Evolutionary conservation across 306 rosid species (phyloP).

Genomic region (Inga laurina): DNA sequence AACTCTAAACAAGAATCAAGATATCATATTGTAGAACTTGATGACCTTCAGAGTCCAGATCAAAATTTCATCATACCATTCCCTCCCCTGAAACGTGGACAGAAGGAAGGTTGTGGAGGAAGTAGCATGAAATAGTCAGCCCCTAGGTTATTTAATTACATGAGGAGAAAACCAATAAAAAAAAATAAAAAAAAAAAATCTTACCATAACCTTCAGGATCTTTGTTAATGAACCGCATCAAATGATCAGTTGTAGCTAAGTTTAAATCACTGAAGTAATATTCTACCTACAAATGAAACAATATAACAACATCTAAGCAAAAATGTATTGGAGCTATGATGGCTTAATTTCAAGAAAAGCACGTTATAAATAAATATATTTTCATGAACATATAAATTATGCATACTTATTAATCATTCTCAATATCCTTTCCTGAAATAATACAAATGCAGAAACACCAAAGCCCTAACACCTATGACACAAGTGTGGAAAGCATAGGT

Average conservation of each 20-base stretch:
- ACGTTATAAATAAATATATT: conserved; percentile 10
- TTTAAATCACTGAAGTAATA: conserved; percentile 96
- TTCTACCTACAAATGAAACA: conserved; percentile 73
- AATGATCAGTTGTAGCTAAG: conserved; percentile 96
- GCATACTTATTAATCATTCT: conserved; percentile 5
- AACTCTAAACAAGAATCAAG: conserved; percentile 21
- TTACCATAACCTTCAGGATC: conserved; percentile 95
- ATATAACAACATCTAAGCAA: conserved; percentile 22
- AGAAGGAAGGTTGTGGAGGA: conserved; percentile 14
- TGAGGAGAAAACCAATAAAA: conserved; percentile 20
- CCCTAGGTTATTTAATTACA: conserved; percentile 3
- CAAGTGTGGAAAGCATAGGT: background rate
- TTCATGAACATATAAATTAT: background rate
- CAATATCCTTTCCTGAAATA: background rate
- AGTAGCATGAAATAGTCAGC: conserved; percentile 21
- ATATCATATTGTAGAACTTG: conserved; percentile 14
- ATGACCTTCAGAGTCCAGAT: conserved; percentile 10
- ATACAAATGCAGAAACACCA: conserved; percentile 6
- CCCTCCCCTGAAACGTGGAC: conserved; percentile 16
- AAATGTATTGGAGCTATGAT: conserved; percentile 26
- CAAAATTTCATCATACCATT: conserved; percentile 17
- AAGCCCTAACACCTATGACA: conserved; percentile 5
- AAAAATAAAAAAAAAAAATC: background rate
- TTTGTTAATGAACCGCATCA: conserved; percentile 94
- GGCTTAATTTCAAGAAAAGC: background rate